These are phyloP conservation scores for Psophocarpus tetragonolobus DNA, from an alignment of 306 rosid species.

Conservation along the genomic window DNA sequence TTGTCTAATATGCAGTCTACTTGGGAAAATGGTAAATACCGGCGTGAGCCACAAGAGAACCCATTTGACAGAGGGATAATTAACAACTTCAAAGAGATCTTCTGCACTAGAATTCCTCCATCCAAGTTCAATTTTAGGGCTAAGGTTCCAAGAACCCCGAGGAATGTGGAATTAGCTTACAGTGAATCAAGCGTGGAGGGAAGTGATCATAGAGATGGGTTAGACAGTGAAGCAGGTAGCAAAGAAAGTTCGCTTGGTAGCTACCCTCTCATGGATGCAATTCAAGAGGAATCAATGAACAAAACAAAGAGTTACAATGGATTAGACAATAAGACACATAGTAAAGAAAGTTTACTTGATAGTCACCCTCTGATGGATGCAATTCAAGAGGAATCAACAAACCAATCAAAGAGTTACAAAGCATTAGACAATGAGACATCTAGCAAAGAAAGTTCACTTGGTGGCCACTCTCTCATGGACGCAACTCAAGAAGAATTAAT, in stretches of 20 bases:
- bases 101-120: constrained; percentile 58
- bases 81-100: constrained; percentile 52
- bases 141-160: constrained; percentile 43
- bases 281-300: too few species aligned
- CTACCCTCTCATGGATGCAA: too few species aligned
- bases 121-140: constrained; percentile 63
- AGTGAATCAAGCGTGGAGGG: background rate
- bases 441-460: too few species aligned
- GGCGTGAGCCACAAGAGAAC: constrained; percentile 52
- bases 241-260: constrained; percentile 26
- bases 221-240: constrained; percentile 34
- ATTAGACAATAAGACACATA: too few species aligned
- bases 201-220: constrained; percentile 18
- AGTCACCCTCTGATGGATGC: too few species aligned
- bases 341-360: too few species aligned
- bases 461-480: too few species aligned
- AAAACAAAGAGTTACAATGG: too few species aligned
- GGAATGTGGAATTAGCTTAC: constrained; percentile 43
- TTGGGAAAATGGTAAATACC: constrained; percentile 69
- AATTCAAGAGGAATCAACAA: too few species aligned
- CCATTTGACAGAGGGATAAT: constrained; percentile 56
- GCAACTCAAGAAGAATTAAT: too few species aligned
- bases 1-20: constrained; percentile 56
- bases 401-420: too few species aligned
- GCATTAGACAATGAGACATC: too few species aligned